phyloP scores from a whole-genome alignment of 352 stramenopile genomes.

The Pythium insidiosum region DNA sequence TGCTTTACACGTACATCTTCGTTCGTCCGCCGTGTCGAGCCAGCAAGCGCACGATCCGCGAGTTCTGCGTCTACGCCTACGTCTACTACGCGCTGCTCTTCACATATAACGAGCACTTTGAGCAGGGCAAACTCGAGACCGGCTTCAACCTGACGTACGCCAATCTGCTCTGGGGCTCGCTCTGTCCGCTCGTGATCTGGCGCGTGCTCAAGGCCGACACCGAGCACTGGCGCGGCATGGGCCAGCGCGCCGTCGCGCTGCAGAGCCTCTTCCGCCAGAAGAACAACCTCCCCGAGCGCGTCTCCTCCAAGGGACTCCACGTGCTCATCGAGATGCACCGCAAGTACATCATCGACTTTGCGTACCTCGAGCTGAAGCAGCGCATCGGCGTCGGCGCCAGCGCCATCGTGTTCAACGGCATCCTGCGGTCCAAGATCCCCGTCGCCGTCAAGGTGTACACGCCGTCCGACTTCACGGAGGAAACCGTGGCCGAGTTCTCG shows the following conservation, averaged over 20 bases:
- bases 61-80: conserved; percentile 43
- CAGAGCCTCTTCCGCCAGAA: conserved; percentile 23
- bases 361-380: conserved; percentile 26
- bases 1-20: conserved; percentile 34
- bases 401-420: conserved; percentile 15
- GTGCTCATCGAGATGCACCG: conserved; percentile 45
- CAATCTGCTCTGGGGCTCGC: not conserved
- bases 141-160: not conserved
- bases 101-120: conserved; percentile 28
- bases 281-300: conserved; percentile 24
- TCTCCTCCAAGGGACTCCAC: conserved; percentile 31
- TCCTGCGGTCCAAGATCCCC: conserved; percentile 20
- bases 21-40: conserved; percentile 25
- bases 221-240: conserved; percentile 38
- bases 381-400: conserved; percentile 26
- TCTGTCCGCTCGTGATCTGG: conserved; percentile 32
- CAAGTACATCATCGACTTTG: conserved; percentile 47
- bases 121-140: conserved; percentile 1
- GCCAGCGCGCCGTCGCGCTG: conserved; percentile 17
- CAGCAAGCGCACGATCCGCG: conserved; percentile 29
- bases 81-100: conserved; percentile 37
- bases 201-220: conserved; percentile 36
- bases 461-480: conserved; percentile 22
- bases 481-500: conserved; percentile 63
- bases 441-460: conserved; percentile 46